A percentile compares a stretch with the other conserved stretches of the same genome.
These are phyloP conservation scores for Penicillium hordei DNA, from an alignment of 2,329 filamentous ascomycete genomes.

Conservation along the genomic window DNA sequence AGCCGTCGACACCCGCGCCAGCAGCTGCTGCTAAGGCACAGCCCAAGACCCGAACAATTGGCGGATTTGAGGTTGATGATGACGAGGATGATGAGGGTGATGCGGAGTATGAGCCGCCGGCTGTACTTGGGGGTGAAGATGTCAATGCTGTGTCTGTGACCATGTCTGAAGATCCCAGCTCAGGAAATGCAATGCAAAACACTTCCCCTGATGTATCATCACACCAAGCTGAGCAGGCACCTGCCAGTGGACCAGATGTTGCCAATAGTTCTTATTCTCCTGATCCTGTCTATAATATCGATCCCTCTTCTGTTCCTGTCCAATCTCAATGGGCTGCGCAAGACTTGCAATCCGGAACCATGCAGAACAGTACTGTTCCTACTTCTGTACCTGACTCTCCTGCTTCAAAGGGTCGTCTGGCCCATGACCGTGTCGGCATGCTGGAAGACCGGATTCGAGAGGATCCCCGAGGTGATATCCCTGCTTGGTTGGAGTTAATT, in stretches of 20 bases:
- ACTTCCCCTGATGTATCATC: conserved; percentile 61
- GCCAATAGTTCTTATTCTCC: conserved; percentile 53
- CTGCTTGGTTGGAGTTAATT: conserved; percentile 87
- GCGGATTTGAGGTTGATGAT: conserved; percentile 64
- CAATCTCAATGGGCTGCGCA: conserved; percentile 40
- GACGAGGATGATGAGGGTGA: conserved; percentile 56
- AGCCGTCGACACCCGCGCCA: conserved; percentile 37
- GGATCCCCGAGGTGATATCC: conserved; percentile 87
- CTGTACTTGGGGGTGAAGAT: conserved; percentile 51
- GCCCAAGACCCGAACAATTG: conserved; percentile 54
- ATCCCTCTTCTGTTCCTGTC: conserved; percentile 37
- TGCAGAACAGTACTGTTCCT: conserved; percentile 40
- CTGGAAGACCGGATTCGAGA: conserved; percentile 90
- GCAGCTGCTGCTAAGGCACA: conserved; percentile 35
- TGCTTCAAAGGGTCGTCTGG: conserved; percentile 55
- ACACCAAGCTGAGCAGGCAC: conserved; percentile 57
- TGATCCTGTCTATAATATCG: conserved; percentile 47
- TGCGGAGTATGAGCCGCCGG: conserved; percentile 56
- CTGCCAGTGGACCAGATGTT: conserved; percentile 49
- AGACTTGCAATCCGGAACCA: conserved; percentile 31
- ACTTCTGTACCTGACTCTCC: conserved; percentile 48
- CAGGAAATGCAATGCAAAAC: conserved; percentile 58
- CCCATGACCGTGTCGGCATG: conserved; percentile 72
- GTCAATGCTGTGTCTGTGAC: conserved; percentile 49
- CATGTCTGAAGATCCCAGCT: conserved; percentile 55